phyloP scores from a whole-genome alignment of 2,329 filamentous ascomycete genomes.

The Penicillium sp. region DNA sequence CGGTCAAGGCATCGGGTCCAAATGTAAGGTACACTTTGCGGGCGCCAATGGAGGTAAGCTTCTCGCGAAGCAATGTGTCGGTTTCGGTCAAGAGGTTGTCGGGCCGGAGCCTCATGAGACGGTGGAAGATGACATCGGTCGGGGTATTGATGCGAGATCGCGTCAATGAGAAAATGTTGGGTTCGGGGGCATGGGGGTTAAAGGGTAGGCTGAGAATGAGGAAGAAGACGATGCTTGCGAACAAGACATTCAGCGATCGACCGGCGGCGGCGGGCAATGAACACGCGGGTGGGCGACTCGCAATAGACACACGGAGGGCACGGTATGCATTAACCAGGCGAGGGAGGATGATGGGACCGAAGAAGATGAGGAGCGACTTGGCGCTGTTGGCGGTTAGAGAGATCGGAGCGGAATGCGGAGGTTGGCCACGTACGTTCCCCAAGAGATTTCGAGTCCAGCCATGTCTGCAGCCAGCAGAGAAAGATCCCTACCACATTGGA shows the following conservation, averaged over 20 bases:
- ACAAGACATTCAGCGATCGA: conserved; percentile 48
- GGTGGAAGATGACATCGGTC: conserved; percentile 77
- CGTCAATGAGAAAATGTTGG: conserved; percentile 73
- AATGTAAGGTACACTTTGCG: conserved; percentile 78
- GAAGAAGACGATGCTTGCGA: conserved; percentile 50
- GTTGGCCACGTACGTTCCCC: conserved; percentile 28
- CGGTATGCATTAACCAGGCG: conserved; percentile 38
- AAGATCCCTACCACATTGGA: background rate
- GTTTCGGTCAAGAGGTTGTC: conserved; percentile 40
- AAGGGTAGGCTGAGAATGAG: conserved; percentile 65
- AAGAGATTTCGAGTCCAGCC: conserved; percentile 29
- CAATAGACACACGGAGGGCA: conserved; percentile 30
- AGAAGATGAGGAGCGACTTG: conserved; percentile 43
- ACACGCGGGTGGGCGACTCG: conserved; percentile 36
- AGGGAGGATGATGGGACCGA: conserved; percentile 41
- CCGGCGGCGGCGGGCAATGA: conserved; percentile 34
- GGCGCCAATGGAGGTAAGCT: conserved; percentile 66
- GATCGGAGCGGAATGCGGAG: background rate
- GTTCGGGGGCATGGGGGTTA: conserved; percentile 47
- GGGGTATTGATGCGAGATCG: conserved; percentile 78
- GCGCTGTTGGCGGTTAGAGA: conserved; percentile 28
- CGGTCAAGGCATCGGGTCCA: conserved; percentile 67
- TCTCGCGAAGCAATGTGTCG: conserved; percentile 63
- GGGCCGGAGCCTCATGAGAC: conserved; percentile 52
- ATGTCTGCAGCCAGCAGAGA: conserved; percentile 18